phyloP scores from a whole-genome alignment of 1,284 basidiomycete genomes.

The Leccinum pallidistipes region DNA sequence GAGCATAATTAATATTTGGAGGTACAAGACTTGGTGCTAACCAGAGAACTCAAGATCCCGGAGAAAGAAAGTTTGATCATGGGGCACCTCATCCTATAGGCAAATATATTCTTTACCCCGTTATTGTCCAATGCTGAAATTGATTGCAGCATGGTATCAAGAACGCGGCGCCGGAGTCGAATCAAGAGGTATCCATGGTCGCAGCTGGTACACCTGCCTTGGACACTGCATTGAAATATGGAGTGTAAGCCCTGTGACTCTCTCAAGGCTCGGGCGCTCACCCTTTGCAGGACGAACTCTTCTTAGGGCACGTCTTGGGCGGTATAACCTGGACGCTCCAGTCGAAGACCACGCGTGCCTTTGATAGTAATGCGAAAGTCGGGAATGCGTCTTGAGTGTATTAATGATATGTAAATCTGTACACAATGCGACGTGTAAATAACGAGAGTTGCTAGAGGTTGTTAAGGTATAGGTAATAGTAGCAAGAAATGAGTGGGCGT shows the following conservation, averaged over 20 bases:
- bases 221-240: slow-evolving; percentile 64
- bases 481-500: slow-evolving; percentile 13
- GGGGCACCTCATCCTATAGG: slow-evolving; percentile 59
- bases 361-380: slow-evolving; percentile 39
- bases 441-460: slow-evolving; percentile 11
- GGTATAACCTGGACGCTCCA: slow-evolving; percentile 64
- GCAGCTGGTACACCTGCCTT: slow-evolving; percentile 69
- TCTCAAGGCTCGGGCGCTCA: neutral
- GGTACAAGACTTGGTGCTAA: neutral
- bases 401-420: slow-evolving; percentile 29
- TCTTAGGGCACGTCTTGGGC: slow-evolving; percentile 57
- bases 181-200: slow-evolving; percentile 44
- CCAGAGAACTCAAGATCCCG: slow-evolving; percentile 44
- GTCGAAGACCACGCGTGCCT: slow-evolving; percentile 49
- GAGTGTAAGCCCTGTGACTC: slow-evolving; percentile 38
- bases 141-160: slow-evolving; percentile 42
- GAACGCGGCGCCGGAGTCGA: slow-evolving; percentile 35
- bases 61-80: slow-evolving; percentile 45
- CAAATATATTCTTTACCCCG: slow-evolving; percentile 47
- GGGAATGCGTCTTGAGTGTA: slow-evolving; percentile 31
- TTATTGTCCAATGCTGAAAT: slow-evolving; percentile 2
- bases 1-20: neutral
- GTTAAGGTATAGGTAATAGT: slow-evolving; percentile 20
- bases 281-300: slow-evolving; percentile 45
- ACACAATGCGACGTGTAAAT: slow-evolving; percentile 32